Percentiles rank a stretch among this genome's conserved stretches.
These are phyloP conservation scores for Fusarium setosum DNA, from an alignment of 2,329 filamentous ascomycete genomes.

Conservation along the genomic window DNA sequence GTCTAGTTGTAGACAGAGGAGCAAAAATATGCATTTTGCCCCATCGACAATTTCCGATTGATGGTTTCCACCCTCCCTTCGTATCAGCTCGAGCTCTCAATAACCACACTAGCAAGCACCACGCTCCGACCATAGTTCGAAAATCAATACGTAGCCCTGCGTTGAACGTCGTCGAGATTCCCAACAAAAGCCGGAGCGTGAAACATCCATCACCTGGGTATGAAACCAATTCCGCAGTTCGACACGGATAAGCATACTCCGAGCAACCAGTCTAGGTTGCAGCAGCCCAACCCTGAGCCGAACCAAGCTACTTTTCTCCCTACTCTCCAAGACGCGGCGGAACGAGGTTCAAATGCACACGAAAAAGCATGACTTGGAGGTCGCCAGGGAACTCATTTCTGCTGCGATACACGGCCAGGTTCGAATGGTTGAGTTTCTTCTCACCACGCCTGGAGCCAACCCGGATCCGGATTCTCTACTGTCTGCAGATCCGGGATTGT, in stretches of 20 bases:
- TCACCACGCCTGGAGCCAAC: rapidly evolving
- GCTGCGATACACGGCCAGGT: background rate
- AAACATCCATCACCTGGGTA: too few species aligned
- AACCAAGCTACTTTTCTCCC: too few species aligned
- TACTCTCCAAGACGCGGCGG: too few species aligned
- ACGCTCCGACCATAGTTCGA: background rate
- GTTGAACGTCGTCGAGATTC: background rate
- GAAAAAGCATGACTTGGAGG: too few species aligned
- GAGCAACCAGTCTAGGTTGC: too few species aligned
- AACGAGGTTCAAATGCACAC: too few species aligned
- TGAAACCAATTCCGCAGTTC: background rate
- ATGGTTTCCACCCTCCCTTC: background rate
- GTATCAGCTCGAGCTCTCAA: background rate
- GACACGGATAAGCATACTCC: too few species aligned
- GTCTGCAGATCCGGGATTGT: background rate
- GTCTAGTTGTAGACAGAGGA: too few species aligned
- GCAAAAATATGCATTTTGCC: too few species aligned
- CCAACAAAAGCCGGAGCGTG: background rate
- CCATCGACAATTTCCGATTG: too few species aligned
- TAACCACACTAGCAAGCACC: background rate
- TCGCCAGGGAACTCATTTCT: too few species aligned
- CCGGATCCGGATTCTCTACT: background rate
- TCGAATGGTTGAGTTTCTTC: rapidly evolving
- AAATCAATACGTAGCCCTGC: background rate
- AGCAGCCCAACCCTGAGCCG: too few species aligned